These are phyloP conservation scores for Mucor saturninus DNA, from an alignment of 371 early-diverging fungal genomes.

Conservation along the genomic window DNA sequence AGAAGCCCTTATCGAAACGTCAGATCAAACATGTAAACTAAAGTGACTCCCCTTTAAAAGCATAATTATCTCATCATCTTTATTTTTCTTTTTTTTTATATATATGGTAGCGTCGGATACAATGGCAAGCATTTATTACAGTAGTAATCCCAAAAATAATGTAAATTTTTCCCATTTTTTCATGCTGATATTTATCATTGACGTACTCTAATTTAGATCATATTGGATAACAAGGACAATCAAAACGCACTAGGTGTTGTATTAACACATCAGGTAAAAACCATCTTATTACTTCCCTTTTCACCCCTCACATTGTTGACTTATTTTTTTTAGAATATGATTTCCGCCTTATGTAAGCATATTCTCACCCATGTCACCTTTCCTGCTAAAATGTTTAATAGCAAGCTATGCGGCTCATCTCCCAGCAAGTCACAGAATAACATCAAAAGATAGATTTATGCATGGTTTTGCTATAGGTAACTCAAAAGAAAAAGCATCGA, in stretches of 20 bases:
- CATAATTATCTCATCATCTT: not conserved
- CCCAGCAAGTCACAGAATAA: conserved; percentile 21
- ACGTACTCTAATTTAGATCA: not conserved
- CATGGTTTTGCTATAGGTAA: conserved; percentile 30
- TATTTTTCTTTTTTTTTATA: not conserved
- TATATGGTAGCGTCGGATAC: conserved; percentile 20
- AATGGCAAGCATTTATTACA: conserved; percentile 32
- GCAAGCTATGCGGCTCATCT: conserved; percentile 17
- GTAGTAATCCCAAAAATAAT: conserved; percentile 14
- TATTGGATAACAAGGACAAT: not conserved
- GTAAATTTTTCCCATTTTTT: not conserved
- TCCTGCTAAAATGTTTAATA: not conserved
- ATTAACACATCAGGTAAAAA: conserved; percentile 32
- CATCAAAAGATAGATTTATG: conserved; percentile 23
- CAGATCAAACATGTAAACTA: not conserved
- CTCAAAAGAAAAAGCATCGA: not conserved
- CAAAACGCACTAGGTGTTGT: conserved; percentile 25
- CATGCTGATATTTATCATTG: too few relatives aligned
- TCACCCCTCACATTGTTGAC: not conserved
- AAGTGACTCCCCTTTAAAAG: too few relatives aligned
- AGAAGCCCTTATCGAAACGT: not conserved
- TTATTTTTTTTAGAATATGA: conserved; percentile 22
- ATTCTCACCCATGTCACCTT: not conserved
- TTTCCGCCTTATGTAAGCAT: conserved; percentile 32
- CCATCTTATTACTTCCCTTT: too few relatives aligned